These are phyloP conservation scores for Lipomyces oligophaga DNA, from an alignment of 805 yeast genomes.

Conservation along the genomic window DNA sequence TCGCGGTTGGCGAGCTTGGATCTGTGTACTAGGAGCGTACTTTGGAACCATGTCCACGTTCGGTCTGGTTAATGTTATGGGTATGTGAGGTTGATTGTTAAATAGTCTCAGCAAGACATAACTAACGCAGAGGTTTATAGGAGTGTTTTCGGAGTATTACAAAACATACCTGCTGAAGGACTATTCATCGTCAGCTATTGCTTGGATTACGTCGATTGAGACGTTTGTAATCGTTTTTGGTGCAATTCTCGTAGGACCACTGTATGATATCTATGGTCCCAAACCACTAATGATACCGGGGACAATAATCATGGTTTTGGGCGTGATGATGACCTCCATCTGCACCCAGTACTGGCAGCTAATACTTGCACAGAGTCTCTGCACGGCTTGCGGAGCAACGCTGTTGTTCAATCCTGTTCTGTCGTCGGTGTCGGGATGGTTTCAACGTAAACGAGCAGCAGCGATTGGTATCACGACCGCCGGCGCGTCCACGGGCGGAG, in stretches of 20 bases:
- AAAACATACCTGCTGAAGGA: constrained; percentile 23
- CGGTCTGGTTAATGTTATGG: constrained; percentile 44
- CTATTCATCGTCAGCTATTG: constrained; percentile 32
- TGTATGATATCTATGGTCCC: constrained; percentile 34
- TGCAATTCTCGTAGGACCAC: constrained; percentile 32
- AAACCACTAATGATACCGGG: constrained; percentile 30
- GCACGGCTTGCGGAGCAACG: constrained; percentile 46
- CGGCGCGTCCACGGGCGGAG: constrained; percentile 53
- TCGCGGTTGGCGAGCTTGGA: constrained; percentile 43
- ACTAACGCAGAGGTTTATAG: not conserved
- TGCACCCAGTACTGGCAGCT: constrained; percentile 49
- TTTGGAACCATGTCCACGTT: constrained; percentile 54
- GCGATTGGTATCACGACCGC: constrained; percentile 47
- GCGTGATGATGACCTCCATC: constrained; percentile 37
- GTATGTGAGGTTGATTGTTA: constrained; percentile 6
- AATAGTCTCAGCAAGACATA: not conserved
- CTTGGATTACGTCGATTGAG: constrained; percentile 37
- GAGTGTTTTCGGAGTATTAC: constrained; percentile 35
- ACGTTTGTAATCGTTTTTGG: constrained; percentile 32
- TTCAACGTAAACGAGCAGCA: constrained; percentile 42
- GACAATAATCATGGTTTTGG: constrained; percentile 28
- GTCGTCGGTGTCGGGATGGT: constrained; percentile 47
- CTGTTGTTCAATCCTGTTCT: constrained; percentile 45
- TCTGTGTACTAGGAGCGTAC: constrained; percentile 52
- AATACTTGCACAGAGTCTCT: constrained; percentile 50